These are phyloP conservation scores for Chalciporus sphaerocephalus DNA, from an alignment of 768 basidiomycete species.

Conservation along the genomic window DNA sequence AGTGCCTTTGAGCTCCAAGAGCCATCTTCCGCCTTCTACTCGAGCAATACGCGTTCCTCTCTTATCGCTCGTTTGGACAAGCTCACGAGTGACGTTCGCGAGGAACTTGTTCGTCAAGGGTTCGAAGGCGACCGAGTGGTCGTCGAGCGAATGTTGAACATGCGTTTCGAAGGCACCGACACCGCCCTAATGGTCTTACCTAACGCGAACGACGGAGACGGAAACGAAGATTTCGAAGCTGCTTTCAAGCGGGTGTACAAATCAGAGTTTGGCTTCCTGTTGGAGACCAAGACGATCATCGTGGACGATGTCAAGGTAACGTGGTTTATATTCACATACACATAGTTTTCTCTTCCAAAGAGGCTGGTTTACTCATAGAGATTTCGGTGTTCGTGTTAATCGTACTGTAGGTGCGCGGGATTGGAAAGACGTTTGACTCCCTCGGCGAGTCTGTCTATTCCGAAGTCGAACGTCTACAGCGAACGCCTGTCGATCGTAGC, in stretches of 20 bases:
- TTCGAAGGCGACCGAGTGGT: conserved; percentile 70
- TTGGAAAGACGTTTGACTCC: conserved; percentile 84
- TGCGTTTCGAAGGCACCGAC: conserved; percentile 92
- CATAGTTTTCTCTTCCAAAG: too few species aligned
- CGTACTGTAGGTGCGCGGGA: conserved; percentile 65
- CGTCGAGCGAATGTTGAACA: conserved; percentile 81
- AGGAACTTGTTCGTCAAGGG: conserved; percentile 74
- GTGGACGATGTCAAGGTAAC: conserved; percentile 90
- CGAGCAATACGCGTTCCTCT: conserved; percentile 46
- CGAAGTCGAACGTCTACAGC: conserved; percentile 58
- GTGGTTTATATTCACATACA: too few species aligned
- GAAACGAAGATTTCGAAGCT: conserved; percentile 65
- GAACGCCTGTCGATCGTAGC: conserved; percentile 33
- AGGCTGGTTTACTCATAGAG: too few species aligned
- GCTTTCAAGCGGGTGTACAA: conserved; percentile 81
- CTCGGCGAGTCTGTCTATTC: conserved; percentile 75
- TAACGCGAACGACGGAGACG: conserved; percentile 43
- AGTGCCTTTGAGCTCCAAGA: conserved; percentile 88
- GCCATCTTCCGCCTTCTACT: conserved; percentile 79
- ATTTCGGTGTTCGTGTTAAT: not conserved
- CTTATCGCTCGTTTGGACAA: conserved; percentile 67
- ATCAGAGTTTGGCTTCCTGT: conserved; percentile 85
- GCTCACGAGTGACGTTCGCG: conserved; percentile 55
- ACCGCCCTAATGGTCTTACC: conserved; percentile 87
- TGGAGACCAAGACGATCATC: conserved; percentile 77